These are phyloP conservation scores for Schizophyllum amplum DNA, from an alignment of 1,284 basidiomycete species.

Conservation along the genomic window DNA sequence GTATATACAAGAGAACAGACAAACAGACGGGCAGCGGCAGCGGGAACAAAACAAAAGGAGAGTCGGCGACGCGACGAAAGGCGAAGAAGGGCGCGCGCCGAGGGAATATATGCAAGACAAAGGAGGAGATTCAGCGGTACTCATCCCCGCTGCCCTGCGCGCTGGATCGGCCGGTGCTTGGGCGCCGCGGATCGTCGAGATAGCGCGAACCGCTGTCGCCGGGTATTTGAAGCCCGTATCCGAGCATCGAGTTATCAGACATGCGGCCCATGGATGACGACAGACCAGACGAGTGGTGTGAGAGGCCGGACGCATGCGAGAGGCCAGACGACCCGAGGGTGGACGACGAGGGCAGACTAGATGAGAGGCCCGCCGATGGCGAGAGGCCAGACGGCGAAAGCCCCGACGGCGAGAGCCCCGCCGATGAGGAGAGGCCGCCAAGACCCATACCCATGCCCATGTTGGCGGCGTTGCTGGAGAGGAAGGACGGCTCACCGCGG, in stretches of 20 bases:
- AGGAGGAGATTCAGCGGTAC: background rate
- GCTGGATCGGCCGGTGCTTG: background rate
- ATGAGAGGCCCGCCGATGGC: background rate
- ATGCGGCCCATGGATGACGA: background rate
- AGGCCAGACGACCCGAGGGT: background rate
- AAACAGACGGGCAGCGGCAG: background rate
- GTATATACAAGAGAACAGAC: background rate
- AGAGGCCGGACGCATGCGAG: background rate
- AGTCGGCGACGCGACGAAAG: background rate
- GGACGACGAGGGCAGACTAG: background rate
- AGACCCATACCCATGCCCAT: background rate
- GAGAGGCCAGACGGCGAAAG: background rate
- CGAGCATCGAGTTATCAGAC: background rate
- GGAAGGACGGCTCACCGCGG: background rate
- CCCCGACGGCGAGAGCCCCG: background rate
- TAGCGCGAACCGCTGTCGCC: background rate
- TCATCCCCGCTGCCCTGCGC: background rate
- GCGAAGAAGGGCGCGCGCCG: background rate
- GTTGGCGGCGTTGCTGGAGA: background rate
- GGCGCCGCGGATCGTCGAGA: background rate
- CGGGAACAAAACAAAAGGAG: background rate
- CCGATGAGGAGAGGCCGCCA: background rate
- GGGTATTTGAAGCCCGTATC: background rate
- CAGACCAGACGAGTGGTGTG: too few species aligned
- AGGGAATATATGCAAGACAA: background rate